Evolutionary conservation across 1,139 yeast species (phyloP), one percentile per base, ranked within the genome.

Genomic region (Kluyveromyces sp.): DNA sequence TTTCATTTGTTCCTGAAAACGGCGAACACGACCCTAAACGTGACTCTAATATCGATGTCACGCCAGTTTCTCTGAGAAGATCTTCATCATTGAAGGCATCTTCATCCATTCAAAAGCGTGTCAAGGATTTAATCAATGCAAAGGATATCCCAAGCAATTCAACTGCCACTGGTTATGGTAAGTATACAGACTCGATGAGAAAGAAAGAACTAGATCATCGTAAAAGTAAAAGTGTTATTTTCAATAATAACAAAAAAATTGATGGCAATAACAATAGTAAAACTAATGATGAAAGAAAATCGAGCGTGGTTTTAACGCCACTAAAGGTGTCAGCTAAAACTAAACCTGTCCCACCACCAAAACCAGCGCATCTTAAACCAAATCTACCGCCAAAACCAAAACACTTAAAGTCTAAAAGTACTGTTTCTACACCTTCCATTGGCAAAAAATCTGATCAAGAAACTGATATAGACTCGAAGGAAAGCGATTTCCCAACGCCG

Each of bases 81-180:
- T 32, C 36, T 1, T 44, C 48, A 3, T 49, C 50, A 28, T 45
- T 48, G 31, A 54, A 51, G 7, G 48, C 56, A 26, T 56, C 58
- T 39, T 52, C 53, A 27, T 59, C 83, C 0, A 79, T 81, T 39
- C 83, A 79, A 55, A 67, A 74, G 49, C 69, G 85, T 53, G 79
- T 80, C 60, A 78, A 76, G 45, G 70, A 71, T 53, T 67, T 80
- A 43, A 61, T 80, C 49, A 66, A 65, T 34, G 63, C 67, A 30
- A 69, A 66, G 4, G 67, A 69, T 0, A 57, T 68, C 4, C 67
- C 71, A 3, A 60, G 67, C 0, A 55, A 64, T 7, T 75, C 71
- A 51, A 73, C 81, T 0, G 84, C 84, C 0, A 63, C 65, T 6
- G 85, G 85, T 0, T 80, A 79, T 56, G 84, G 84, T 2, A 73